Conservation (phyloP, 768 basidiomycete species). For the Termitomyces titanicus region DNA sequence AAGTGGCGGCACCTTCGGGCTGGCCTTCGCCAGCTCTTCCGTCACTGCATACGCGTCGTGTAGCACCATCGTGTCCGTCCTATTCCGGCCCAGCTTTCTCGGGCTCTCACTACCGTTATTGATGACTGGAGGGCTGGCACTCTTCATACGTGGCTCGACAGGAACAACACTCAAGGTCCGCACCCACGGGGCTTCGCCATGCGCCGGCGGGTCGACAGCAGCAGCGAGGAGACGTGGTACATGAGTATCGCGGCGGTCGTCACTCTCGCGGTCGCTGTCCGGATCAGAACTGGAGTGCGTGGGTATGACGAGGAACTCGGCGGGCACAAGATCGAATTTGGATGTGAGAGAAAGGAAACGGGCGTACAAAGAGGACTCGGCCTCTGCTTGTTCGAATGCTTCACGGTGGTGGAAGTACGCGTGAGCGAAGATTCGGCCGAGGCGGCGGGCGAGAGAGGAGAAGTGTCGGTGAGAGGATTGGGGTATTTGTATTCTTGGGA, state of each 20-base stretch:
- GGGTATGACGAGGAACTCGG: constrained; percentile 83
- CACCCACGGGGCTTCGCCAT: not conserved
- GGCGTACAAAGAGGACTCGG: constrained; percentile 85
- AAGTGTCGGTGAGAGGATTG: constrained; percentile 83
- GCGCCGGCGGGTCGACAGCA: constrained; percentile 19
- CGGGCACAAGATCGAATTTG: constrained; percentile 77
- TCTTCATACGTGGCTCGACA: constrained; percentile 10
- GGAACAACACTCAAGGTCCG: not conserved
- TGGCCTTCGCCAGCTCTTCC: constrained; percentile 27
- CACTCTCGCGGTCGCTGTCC: constrained; percentile 16
- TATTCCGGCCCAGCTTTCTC: constrained; percentile 45
- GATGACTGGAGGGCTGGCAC: constrained; percentile 21
- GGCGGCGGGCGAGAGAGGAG: constrained; percentile 81
- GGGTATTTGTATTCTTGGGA: constrained; percentile 72
- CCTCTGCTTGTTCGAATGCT: constrained; percentile 86
- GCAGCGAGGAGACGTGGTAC: constrained; percentile 38
- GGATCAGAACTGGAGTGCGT: constrained; percentile 21
- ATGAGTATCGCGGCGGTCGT: constrained; percentile 22
- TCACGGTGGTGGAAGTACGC: constrained; percentile 95
- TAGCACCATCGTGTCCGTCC: constrained; percentile 77
- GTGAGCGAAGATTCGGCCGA: constrained; percentile 94
- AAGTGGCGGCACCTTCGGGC: constrained; percentile 2
- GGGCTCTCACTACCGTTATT: constrained; percentile 31
- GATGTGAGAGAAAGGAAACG: constrained; percentile 83
- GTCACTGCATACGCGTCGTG: constrained; percentile 36